Evolutionary conservation across 2,329 filamentous ascomycete species (phyloP).

Genomic region (Teratosphaeria zuluensis): DNA sequence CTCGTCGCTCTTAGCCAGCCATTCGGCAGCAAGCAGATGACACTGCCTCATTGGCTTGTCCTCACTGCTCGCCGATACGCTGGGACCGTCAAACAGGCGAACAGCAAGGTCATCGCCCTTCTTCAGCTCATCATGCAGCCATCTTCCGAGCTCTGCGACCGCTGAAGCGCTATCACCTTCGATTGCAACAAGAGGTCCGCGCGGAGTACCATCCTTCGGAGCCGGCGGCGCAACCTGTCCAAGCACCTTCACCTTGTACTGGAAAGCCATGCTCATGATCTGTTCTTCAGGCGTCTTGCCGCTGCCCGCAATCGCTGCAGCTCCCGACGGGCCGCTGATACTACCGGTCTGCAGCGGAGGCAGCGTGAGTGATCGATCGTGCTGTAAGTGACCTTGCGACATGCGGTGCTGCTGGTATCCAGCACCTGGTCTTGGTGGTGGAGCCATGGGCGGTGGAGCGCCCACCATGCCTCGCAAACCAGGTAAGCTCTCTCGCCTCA

Average conservation of each 20-base stretch:
- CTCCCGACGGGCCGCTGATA: slow-evolving; percentile 6
- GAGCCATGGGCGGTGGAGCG: slow-evolving; percentile 38
- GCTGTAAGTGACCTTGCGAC: slow-evolving; percentile 22
- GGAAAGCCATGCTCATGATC: slow-evolving; percentile 65
- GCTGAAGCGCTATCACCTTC: slow-evolving; percentile 63
- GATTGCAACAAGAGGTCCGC: slow-evolving; percentile 74
- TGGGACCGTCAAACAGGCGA: slow-evolving; percentile 40
- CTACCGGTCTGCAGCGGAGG: slow-evolving; percentile 42
- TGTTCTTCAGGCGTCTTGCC: slow-evolving; percentile 39
- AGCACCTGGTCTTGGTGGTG: slow-evolving; percentile 39
- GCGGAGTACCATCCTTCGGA: slow-evolving; percentile 24
- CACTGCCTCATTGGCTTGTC: slow-evolving; percentile 31
- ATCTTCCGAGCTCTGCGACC: slow-evolving; percentile 55
- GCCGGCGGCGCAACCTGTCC: slow-evolving; percentile 65
- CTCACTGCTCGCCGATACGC: slow-evolving; percentile 28
- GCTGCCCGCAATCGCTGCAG: slow-evolving; percentile 7
- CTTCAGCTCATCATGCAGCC: slow-evolving; percentile 47
- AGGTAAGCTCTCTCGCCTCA: slow-evolving; percentile 34
- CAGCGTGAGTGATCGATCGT: slow-evolving; percentile 42
- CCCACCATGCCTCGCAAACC: slow-evolving; percentile 20
- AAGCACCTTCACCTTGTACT: slow-evolving; percentile 68
- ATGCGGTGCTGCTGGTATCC: slow-evolving; percentile 26
- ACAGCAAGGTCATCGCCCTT: slow-evolving; percentile 44
- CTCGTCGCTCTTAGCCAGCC: slow-evolving; percentile 66
- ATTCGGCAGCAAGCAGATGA: slow-evolving; percentile 55